Conservation (phyloP, 768 basidiomycete species). For the Termitomyces sp. region DNA sequence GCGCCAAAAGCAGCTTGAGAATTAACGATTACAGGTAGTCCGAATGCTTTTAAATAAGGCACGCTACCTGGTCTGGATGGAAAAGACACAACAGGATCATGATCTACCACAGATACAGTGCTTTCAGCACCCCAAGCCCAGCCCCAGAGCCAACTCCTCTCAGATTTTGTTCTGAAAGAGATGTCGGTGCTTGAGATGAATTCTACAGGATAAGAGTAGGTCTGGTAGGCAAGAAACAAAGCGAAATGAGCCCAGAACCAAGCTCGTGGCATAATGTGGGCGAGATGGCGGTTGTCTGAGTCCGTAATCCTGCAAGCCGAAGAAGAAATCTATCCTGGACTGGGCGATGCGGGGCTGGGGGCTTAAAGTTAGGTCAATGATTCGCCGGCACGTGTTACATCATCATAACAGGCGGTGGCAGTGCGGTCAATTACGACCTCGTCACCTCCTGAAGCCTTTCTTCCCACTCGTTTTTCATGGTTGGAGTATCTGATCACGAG, state of each 20-base stretch:
- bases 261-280: slow-evolving; percentile 15
- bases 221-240: slow-evolving; percentile 8
- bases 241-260: slow-evolving; percentile 26
- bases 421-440: neutral
- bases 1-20: slow-evolving; percentile 66
- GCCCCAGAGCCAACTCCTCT: slow-evolving; percentile 54
- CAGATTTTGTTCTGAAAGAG: slow-evolving; percentile 39
- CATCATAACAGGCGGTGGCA: neutral
- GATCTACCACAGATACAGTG: slow-evolving; percentile 74
- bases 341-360: neutral
- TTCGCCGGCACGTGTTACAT: neutral
- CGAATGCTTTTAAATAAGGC: neutral
- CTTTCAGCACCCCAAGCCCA: slow-evolving; percentile 71
- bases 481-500: neutral
- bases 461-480: no score
- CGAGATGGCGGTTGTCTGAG: neutral
- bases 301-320: neutral
- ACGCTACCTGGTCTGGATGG: slow-evolving; percentile 54
- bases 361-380: neutral
- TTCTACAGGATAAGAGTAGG: slow-evolving; percentile 26
- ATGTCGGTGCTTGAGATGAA: slow-evolving; percentile 12
- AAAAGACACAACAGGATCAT: slow-evolving; percentile 66
- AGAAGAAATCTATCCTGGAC: neutral
- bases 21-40: neutral
- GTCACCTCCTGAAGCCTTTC: no score